A percentile compares a stretch with the other conserved stretches of the same genome.
Conservation (phyloP, 1,284 basidiomycete genomes). For the Mycena citricolor region DNA sequence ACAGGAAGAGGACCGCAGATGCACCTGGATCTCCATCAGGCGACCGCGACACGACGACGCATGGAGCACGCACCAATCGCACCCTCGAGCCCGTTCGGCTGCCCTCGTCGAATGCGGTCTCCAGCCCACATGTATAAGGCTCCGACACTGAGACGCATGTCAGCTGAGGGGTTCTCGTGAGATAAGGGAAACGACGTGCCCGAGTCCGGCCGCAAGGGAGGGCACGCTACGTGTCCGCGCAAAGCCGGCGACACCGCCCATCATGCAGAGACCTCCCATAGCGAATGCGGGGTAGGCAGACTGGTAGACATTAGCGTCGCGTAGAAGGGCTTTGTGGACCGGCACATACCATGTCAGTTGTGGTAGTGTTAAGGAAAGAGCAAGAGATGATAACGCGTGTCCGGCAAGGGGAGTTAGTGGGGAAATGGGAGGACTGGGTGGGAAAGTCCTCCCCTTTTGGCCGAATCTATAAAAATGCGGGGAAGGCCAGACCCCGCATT, state of each 20-base stretch:
- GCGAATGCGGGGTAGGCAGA: slow-evolving; percentile 80
- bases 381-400: no score
- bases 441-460: no score
- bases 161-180: background rate
- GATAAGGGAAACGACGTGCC: slow-evolving; percentile 41
- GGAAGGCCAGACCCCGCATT: no score
- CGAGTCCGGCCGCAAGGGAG: slow-evolving; percentile 77
- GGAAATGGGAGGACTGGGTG: no score
- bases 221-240: slow-evolving; percentile 70
- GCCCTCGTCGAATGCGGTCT: slow-evolving; percentile 70
- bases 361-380: no score
- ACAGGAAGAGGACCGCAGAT: slow-evolving; percentile 75
- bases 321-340: no score
- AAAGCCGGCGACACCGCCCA: slow-evolving; percentile 76
- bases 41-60: background rate
- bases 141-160: slow-evolving; percentile 55
- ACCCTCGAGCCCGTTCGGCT: slow-evolving; percentile 69
- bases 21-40: slow-evolving; percentile 49
- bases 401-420: no score
- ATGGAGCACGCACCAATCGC: slow-evolving; percentile 60
- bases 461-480: no score
- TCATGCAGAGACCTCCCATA: slow-evolving; percentile 76
- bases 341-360: no score
- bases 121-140: slow-evolving; percentile 75
- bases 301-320: no score